A percentile compares a stretch with the other conserved stretches of the same genome.
phyloP scores from a whole-genome alignment of 1,284 basidiomycete species.

The Cystobasidiaceae sp. region DNA sequence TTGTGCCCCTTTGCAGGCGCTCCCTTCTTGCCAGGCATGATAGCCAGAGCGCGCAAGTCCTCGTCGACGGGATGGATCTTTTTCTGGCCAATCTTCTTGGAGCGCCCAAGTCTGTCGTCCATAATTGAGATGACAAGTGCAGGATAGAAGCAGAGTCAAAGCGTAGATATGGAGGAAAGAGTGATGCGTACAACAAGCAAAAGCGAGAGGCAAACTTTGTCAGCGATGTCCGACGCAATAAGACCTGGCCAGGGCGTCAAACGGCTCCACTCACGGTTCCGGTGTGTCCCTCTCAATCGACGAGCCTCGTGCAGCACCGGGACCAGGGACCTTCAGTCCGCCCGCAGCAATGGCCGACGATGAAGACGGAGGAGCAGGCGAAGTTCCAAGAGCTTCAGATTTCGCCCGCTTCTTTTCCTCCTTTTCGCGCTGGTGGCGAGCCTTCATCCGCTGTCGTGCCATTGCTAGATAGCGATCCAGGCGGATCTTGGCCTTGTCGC shows the following conservation, averaged over 20 bases:
- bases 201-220: no score
- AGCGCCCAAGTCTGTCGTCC: no score
- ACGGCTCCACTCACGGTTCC: neutral
- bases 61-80: conserved; percentile 8
- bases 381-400: neutral
- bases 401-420: neutral
- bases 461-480: conserved; percentile 17
- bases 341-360: no score
- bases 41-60: conserved; percentile 3
- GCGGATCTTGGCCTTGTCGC: conserved; percentile 6
- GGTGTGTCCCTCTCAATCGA: neutral
- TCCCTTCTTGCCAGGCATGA: conserved; percentile 4
- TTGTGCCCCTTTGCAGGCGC: neutral
- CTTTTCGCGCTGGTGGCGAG: conserved; percentile 14
- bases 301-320: neutral
- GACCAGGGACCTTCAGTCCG: no score
- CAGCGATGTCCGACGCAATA: no score
- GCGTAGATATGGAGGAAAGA: neutral
- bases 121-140: no score
- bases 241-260: no score
- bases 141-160: neutral
- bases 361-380: neutral
- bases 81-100: no score
- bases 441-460: conserved; percentile 15
- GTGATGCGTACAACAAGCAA: no score